Base-by-base conservation (phyloP, 495 filamentous ascomycete genomes). In the Lentithecium fluviatile region DNA sequence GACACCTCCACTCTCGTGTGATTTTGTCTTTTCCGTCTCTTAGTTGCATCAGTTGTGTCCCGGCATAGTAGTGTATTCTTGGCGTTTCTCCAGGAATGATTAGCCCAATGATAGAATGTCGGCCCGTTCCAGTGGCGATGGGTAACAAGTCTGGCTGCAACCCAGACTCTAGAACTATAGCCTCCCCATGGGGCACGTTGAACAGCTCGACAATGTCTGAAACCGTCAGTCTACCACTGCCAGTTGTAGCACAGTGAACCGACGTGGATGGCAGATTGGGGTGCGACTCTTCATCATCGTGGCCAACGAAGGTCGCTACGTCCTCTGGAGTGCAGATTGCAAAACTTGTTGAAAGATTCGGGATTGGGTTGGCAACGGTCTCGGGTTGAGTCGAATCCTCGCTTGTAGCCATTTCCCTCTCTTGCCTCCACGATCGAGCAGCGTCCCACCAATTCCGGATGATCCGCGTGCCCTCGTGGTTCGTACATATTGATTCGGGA, bases 401-500 rank as follows among this genome's bases (percentile, higher is more conserved):
- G 4, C 29, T 32, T 32, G 29, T 4, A 32, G 4, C 29, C 29
- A 4, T 32, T 32, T 32, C 29, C 3, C 29, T 3, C 4, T 10
- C 10, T 32, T 32, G 4, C 3, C 10, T 49, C 85, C 85, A 90
- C 49, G 57, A 60, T 53, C 74, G 60, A 4, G 84, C 84, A 61
- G 78, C 69, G 3, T 53, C 66, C 79, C 91, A 96, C 89, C 92
- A 98, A 61, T 88, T 90, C 45, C 73, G 67, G 24, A 97, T 78
- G 29, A 97, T 76, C 36, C 75, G 71, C 24, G 77, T 80, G 29
- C 89, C 88, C 29, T 83, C 81, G n/a, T 76, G 66, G 49, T 83
- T 83, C 4, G 94, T 95, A 69, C 93, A 96, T 63, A 95, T 87
- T 0, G 90, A 95, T 71, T 98, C 94, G 0, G 93, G 92, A 69